Base-by-base conservation (phyloP, 495 filamentous ascomycete species). In the Xylaria intraflava region DNA sequence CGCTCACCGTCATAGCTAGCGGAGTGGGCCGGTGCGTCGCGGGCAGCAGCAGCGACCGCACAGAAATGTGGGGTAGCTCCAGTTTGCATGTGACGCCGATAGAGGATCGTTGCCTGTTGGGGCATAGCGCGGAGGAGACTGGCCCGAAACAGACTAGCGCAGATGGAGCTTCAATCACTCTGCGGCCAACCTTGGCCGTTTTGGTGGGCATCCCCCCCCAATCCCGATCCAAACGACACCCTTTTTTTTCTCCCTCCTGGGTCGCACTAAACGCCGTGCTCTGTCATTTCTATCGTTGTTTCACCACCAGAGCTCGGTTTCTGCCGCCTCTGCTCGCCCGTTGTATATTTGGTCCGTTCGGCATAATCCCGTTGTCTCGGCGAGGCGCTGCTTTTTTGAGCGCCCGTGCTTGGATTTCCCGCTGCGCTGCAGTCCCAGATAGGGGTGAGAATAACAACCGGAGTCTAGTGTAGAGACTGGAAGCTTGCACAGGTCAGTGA, bases 401-500 rank as follows among this genome's bases (percentile, higher is more conserved):
- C n/a, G n/a, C n/a, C n/a, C n/a, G n/a, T n/a, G n/a, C n/a, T n/a
- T n/a, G n/a, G n/a, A n/a, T n/a, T n/a, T n/a, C n/a, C n/a, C n/a
- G n/a, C n/a, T n/a, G n/a, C n/a, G n/a, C n/a, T n/a, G n/a, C n/a
- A n/a, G n/a, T n/a, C n/a, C n/a, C n/a, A n/a, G n/a, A n/a, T n/a
- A n/a, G n/a, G n/a, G n/a, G n/a, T n/a, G n/a, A 49, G 53, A 29
- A 57, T 48, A 54, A 64, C 49, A 52, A 55, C 2, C 31, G 56
- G 49, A 55, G 61, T 42, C 49, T 43, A 52, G 58, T n/a, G n/a
- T n/a, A 60, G 44, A 49, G 27, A 4, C 27, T 22, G 29, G 22
- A 53, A 54, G 44, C 45, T 55, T 40, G 50, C 49, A 61, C 53
- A 62, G 64, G 61, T 64, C 58, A 64, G 61, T 64, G 56, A 58